These are phyloP conservation scores for Warburgia ugandensis DNA, from an alignment of 164 flowering plant genomes.

Conservation along the genomic window DNA sequence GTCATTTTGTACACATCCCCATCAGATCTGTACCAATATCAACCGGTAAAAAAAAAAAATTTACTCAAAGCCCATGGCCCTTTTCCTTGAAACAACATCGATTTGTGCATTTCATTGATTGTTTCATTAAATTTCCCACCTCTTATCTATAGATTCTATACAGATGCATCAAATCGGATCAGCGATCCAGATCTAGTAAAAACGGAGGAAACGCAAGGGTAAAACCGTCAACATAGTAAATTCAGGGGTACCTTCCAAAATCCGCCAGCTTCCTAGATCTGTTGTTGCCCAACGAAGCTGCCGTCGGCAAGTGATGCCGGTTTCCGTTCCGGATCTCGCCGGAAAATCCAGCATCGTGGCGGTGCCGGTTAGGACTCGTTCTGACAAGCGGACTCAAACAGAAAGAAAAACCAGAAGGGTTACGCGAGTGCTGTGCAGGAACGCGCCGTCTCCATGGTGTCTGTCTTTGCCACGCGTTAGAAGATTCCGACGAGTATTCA, in stretches of 20 bases:
- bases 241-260: slow-evolving; percentile 75
- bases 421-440: slow-evolving; percentile 15
- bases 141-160: too few species aligned
- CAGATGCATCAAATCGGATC: too few species aligned
- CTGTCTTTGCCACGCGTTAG: slow-evolving; percentile 14
- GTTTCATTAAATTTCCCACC: too few species aligned
- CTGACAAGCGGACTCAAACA: slow-evolving; percentile 88
- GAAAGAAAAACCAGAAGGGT: slow-evolving; percentile 49
- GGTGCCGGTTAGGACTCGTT: slow-evolving; percentile 52
- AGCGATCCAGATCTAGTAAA: too few species aligned
- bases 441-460: slow-evolving; percentile 11
- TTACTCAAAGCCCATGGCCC: too few species aligned
- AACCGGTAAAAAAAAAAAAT: too few species aligned
- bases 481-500: slow-evolving; percentile 41
- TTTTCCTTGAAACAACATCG: too few species aligned
- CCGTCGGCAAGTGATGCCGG: slow-evolving; percentile 36
- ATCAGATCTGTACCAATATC: too few species aligned
- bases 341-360: slow-evolving; percentile 31
- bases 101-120: too few species aligned
- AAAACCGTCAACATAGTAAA: too few species aligned
- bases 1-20: too few species aligned
- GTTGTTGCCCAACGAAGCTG: slow-evolving; percentile 61
- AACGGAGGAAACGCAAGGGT: too few species aligned
- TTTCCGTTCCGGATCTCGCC: slow-evolving; percentile 35
- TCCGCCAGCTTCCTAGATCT: slow-evolving; percentile 87